Evolutionary conservation across 75 land plant genomes (phyloP).

Genomic region (Cryptomeria japonica): DNA sequence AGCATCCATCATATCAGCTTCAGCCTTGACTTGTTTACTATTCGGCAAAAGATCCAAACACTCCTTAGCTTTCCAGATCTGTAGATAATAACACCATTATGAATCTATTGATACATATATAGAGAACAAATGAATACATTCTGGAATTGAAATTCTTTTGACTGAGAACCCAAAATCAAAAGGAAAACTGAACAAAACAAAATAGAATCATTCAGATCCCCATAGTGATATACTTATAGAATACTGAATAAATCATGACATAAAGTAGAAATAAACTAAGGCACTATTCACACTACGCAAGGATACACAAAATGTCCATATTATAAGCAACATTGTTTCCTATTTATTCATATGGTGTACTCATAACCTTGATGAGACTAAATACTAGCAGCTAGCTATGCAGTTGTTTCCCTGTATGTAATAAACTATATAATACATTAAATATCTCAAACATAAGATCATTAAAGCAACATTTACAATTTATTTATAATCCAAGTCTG

Average conservation of each 20-base stretch:
- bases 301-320: neutral
- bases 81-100: constrained; percentile 17
- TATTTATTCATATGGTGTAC: neutral
- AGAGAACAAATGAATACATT: neutral
- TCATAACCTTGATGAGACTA: neutral
- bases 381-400: neutral
- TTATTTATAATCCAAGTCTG: neutral
- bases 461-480: neutral
- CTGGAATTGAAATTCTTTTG: neutral
- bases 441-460: neutral
- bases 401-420: neutral
- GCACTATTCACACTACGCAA: neutral
- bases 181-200: neutral
- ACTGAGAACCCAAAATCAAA: neutral
- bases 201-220: neutral
- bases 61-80: constrained; percentile 95
- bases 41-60: constrained; percentile 80
- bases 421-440: neutral
- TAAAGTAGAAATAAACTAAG: neutral
- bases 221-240: too few relatives aligned
- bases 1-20: constrained; percentile 81
- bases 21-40: constrained; percentile 69
- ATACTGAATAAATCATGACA: neutral
- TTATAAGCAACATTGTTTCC: neutral
- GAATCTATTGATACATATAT: neutral